Percentiles rank a stretch among this genome's conserved stretches.
These are phyloP conservation scores for Pseudonitzschia pungens DNA, from an alignment of 108 stramenopile genomes.

Conservation along the genomic window DNA sequence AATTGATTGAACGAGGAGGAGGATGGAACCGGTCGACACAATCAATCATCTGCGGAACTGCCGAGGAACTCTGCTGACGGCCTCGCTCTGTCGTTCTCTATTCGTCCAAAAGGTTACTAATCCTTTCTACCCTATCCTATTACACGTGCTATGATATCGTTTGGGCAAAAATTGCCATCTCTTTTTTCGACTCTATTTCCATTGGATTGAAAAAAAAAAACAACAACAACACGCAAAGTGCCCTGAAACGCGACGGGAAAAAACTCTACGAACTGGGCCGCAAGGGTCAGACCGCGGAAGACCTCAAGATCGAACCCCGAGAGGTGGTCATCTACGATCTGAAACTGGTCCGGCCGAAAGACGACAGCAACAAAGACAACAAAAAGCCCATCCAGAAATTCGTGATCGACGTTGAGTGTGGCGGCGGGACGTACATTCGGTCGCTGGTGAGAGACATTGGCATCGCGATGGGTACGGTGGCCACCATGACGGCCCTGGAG, in stretches of 20 bases:
- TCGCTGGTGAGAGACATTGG: slow-evolving; percentile 87
- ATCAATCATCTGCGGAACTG: too few relatives aligned
- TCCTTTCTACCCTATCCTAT: too few relatives aligned
- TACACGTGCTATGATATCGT: too few relatives aligned
- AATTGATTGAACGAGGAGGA: too few relatives aligned
- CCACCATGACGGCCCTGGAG: slow-evolving; percentile 83
- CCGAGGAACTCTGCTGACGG: too few relatives aligned
- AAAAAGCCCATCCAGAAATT: slow-evolving; percentile 54
- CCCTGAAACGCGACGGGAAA: slow-evolving; percentile 71
- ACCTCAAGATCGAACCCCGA: slow-evolving; percentile 53
- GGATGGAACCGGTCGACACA: too few relatives aligned
- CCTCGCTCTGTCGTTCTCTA: too few relatives aligned
- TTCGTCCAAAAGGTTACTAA: too few relatives aligned
- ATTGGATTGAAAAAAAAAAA: neutral
- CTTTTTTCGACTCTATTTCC: too few relatives aligned
- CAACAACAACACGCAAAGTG: slow-evolving; percentile 15
- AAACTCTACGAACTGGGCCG: slow-evolving; percentile 80
- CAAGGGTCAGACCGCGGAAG: slow-evolving; percentile 53
- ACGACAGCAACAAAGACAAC: slow-evolving; percentile 2
- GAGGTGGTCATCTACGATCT: slow-evolving; percentile 50
- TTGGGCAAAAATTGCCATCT: too few relatives aligned
- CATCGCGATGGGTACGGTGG: slow-evolving; percentile 63
- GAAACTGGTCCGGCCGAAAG: slow-evolving; percentile 16
- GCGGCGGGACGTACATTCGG: slow-evolving; percentile 87
- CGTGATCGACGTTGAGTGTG: slow-evolving; percentile 76